These are phyloP conservation scores for Trichocladium antarcticum DNA, from an alignment of 495 filamentous ascomycete species.

Conservation along the genomic window DNA sequence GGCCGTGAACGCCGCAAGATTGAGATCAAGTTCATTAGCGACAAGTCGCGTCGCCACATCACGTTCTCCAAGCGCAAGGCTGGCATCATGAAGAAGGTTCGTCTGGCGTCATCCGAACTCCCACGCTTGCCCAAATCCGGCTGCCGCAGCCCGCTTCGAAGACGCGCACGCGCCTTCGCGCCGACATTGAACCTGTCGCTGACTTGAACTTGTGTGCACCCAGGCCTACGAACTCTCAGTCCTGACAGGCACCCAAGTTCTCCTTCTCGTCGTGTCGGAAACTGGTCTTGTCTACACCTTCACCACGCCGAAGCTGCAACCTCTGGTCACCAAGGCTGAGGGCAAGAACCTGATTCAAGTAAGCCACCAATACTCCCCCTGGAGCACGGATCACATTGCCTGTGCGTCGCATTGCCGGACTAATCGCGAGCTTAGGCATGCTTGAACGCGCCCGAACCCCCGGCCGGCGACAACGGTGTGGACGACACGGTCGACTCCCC, in stretches of 20 bases:
- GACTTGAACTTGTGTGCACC: constrained; percentile 17
- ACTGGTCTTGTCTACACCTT: constrained; percentile 99
- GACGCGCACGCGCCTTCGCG: background rate
- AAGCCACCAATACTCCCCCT: constrained; percentile 27
- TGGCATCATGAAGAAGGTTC: constrained; percentile 99
- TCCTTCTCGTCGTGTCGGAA: constrained; percentile 94
- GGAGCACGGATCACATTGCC: background rate
- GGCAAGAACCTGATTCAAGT: constrained; percentile 99
- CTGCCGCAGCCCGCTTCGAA: background rate
- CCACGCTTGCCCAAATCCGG: background rate
- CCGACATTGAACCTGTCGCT: constrained; percentile 14
- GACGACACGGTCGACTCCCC: constrained; percentile 60
- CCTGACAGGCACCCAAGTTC: constrained; percentile 93
- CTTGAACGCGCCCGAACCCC: constrained; percentile 91
- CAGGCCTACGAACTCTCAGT: constrained; percentile 98
- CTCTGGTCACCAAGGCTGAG: constrained; percentile 95
- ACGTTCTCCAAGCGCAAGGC: constrained; percentile 99
- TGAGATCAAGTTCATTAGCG: constrained; percentile 99
- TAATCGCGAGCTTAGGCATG: constrained; percentile 52
- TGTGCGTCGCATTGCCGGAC: background rate
- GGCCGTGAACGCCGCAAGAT: constrained; percentile 98
- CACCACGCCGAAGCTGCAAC: constrained; percentile 97
- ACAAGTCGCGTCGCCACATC: constrained; percentile 99
- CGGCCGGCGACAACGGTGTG: constrained; percentile 81
- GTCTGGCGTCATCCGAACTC: constrained; percentile 20